phyloP scores from a whole-genome alignment of 106 monocot genomes.

The Allium sativum region DNA sequence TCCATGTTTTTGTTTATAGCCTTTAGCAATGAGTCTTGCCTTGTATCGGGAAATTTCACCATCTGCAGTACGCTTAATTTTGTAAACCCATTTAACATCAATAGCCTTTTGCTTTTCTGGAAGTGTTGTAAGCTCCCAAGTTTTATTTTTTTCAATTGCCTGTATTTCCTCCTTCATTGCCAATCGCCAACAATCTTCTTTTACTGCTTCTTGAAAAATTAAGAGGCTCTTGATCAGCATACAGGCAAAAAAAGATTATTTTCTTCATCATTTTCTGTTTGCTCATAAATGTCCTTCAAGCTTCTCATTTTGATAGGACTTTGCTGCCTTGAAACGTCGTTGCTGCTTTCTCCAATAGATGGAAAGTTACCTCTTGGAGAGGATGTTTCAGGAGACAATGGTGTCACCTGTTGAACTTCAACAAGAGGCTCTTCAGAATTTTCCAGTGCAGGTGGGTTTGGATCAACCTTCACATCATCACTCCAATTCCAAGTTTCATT shows the following conservation, averaged over 20 bases:
- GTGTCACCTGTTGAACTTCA: too few relatives aligned
- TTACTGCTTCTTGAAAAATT: neutral
- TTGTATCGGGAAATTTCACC: neutral
- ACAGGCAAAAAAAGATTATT: neutral
- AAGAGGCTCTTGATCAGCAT: neutral
- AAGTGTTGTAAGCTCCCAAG: neutral
- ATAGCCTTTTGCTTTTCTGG: neutral
- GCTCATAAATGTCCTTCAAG: neutral
- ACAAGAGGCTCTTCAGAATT: neutral
- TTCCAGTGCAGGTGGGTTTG: neutral
- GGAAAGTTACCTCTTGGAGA: neutral
- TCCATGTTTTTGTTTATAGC: neutral
- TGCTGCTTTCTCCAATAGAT: neutral
- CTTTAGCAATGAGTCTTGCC: slow-evolving; percentile 2
- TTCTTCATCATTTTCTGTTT: neutral
- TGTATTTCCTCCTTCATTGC: neutral
- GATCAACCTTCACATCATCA: neutral
- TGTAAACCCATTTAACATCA: slow-evolving; percentile 8
- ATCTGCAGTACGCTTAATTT: neutral
- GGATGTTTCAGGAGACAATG: too few relatives aligned
- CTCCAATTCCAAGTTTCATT: neutral
- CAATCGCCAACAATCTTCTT: neutral
- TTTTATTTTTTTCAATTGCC: neutral
- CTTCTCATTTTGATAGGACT: neutral
- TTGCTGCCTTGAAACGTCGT: neutral